These are phyloP conservation scores for Ogataea henricii DNA, from an alignment of 805 yeast species.

Conservation along the genomic window DNA sequence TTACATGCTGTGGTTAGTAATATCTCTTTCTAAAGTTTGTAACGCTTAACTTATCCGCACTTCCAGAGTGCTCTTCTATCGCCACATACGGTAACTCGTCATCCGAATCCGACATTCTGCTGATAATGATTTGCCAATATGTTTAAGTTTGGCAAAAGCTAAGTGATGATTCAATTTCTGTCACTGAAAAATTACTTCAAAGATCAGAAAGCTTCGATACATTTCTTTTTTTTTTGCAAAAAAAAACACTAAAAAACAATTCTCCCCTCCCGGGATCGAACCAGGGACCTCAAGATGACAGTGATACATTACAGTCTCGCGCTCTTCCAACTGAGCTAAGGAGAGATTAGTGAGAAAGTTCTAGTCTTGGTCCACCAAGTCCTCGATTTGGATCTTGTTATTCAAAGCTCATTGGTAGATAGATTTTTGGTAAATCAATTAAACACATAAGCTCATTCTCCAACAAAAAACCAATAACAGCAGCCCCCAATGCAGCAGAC, in stretches of 20 bases:
- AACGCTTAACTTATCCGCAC: conserved; percentile 9
- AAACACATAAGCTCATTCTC: no score
- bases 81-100: conserved; percentile 31
- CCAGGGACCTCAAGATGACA: conserved; percentile 31
- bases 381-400: no score
- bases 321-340: conserved; percentile 32
- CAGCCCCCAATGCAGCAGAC: no score
- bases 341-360: conserved; percentile 14
- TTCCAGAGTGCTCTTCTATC: neutral
- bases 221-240: neutral
- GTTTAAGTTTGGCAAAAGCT: neutral
- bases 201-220: neutral
- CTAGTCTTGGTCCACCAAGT: no score
- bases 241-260: conserved; percentile 10
- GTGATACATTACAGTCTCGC: conserved; percentile 26
- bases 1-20: conserved; percentile 13
- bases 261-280: conserved; percentile 33
- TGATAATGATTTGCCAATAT: no score
- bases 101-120: conserved; percentile 25
- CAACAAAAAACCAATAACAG: no score
- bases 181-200: neutral
- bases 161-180: no score
- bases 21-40: neutral
- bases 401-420: no score
- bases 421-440: no score